Conservation (phyloP, 139 green algal species). For the Microglena sp. region DNA sequence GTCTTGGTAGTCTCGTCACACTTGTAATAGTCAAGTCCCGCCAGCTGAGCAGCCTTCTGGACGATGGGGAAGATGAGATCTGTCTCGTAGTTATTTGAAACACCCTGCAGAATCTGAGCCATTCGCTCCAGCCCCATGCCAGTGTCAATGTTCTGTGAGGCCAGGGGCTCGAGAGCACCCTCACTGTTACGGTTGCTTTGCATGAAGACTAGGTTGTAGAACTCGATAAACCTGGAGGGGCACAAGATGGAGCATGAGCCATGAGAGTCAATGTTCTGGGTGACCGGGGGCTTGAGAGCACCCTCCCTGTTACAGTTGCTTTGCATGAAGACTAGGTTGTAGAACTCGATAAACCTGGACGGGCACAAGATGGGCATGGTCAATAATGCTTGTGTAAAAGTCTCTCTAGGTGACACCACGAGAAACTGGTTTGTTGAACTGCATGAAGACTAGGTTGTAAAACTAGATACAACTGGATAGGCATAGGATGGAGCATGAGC, state of each 20-base stretch:
- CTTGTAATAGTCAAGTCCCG: conserved; percentile 50
- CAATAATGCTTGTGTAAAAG: not conserved
- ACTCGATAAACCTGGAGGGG: conserved; percentile 40
- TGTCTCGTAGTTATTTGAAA: conserved; percentile 92
- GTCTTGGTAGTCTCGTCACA: conserved; percentile 29
- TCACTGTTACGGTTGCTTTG: conserved; percentile 57
- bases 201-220: conserved; percentile 78
- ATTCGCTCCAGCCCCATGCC: conserved; percentile 90
- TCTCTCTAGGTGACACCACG: no score
- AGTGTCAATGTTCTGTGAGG: conserved; percentile 82
- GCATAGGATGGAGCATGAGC: no score
- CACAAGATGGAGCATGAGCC: no score
- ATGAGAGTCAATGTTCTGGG: no score
- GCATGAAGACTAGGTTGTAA: conserved; percentile 79
- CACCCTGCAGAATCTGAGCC: conserved; percentile 84
- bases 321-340: conserved; percentile 78
- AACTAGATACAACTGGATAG: conserved; percentile 62
- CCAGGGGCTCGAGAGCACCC: conserved; percentile 59
- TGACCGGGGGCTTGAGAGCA: no score
- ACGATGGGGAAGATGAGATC: conserved; percentile 89
- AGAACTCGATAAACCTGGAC: conserved; percentile 43
- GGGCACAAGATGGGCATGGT: not conserved
- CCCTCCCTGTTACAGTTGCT: no score
- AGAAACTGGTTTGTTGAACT: no score
- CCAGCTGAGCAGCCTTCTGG: conserved; percentile 52